Percentiles rank a stretch among this genome's conserved stretches.
Evolutionary conservation across 257 asterid species (phyloP).

Genomic region (Verbena officinalis): DNA sequence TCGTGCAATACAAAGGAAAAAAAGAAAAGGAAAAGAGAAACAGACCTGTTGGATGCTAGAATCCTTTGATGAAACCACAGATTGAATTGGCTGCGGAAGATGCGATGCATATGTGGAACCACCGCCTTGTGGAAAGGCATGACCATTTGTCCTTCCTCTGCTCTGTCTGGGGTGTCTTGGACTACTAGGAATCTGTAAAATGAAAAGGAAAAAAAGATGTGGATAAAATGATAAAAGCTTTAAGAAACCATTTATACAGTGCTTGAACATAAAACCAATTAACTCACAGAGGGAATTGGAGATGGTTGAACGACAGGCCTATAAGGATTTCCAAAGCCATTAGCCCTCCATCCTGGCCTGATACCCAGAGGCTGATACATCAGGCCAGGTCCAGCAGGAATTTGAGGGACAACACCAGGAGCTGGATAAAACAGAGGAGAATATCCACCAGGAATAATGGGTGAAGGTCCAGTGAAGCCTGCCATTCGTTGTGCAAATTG

Average conservation of each 20-base stretch:
- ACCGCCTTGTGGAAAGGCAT: conserved; percentile 33
- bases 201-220: not conserved
- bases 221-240: not conserved
- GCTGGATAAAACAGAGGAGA: conserved; percentile 46
- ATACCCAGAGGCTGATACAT: conserved; percentile 51
- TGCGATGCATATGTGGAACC: conserved; percentile 35
- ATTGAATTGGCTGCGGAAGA: conserved; percentile 36
- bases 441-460: conserved; percentile 49
- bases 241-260: not conserved
- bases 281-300: conserved; percentile 51
- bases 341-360: conserved; percentile 54
- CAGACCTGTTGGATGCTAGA: conserved; percentile 37
- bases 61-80: conserved; percentile 37
- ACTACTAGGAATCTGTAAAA: conserved; percentile 38
- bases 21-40: not conserved
- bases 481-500: conserved; percentile 47
- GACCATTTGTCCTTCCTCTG: conserved; percentile 47
- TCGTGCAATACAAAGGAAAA: no score
- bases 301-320: conserved; percentile 46
- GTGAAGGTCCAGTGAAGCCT: conserved; percentile 42
- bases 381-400: conserved; percentile 40
- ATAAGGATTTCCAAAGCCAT: conserved; percentile 38
- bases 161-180: conserved; percentile 48
- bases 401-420: conserved; percentile 44
- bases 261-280: not conserved